A percentile compares a stretch with the other conserved stretches of the same genome.
Conservation (phyloP, 2,329 filamentous ascomycete species). For the Cordyceps sp. region DNA sequence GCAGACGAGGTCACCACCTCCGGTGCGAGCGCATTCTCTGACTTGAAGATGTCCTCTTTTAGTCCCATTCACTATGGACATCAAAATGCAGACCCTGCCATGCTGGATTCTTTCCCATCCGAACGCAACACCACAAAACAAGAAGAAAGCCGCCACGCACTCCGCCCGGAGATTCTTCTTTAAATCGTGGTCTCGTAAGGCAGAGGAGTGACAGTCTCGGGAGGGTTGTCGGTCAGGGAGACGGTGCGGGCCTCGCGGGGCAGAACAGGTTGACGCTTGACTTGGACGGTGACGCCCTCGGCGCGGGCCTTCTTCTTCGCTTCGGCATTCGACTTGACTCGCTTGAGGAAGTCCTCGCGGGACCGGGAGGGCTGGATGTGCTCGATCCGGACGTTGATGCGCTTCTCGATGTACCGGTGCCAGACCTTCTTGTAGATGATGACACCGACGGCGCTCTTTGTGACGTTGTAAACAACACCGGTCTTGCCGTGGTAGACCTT, state of each 20-base stretch:
- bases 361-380: conserved; percentile 91
- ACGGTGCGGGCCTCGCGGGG: conserved; percentile 72
- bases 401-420: conserved; percentile 99
- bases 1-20: too few species aligned
- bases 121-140: conserved; percentile 25
- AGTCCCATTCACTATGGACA: conserved; percentile 22
- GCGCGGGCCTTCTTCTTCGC: conserved; percentile 88
- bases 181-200: conserved; percentile 99
- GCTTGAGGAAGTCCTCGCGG: conserved; percentile 87
- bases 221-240: conserved; percentile 64
- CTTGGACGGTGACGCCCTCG: conserved; percentile 69
- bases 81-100: conserved; percentile 25
- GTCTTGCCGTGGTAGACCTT: conserved; percentile 99
- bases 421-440: conserved; percentile 99
- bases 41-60: conserved; percentile 1
- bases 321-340: conserved; percentile 91
- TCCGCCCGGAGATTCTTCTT: conserved; percentile 16
- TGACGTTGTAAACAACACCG: conserved; percentile 96
- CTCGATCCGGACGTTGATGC: conserved; percentile 97
- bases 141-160: conserved; percentile 16
- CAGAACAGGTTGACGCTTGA: conserved; percentile 76
- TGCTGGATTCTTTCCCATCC: conserved; percentile 27
- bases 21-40: neutral
- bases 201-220: conserved; percentile 81
- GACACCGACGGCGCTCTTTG: conserved; percentile 92